Evolutionary conservation across 371 early-diverging fungal genomes (phyloP), one percentile per base, ranked within the genome.

Genomic region (Nematocida displodere): DNA sequence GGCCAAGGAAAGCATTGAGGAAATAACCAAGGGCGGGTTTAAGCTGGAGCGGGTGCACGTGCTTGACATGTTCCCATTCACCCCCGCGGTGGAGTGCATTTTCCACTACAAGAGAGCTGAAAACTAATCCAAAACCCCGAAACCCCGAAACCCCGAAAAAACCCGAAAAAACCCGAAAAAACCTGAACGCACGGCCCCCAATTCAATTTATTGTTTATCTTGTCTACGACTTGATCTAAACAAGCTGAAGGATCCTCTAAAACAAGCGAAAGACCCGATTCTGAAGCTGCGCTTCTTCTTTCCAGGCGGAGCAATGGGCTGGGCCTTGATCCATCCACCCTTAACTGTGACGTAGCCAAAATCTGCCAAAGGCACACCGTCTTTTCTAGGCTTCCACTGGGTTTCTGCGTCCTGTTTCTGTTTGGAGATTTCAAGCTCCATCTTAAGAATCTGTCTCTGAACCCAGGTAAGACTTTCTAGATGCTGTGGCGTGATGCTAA

Each of bases 1-100:
- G 52, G 88, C 89, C 0, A 59, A 80, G 46, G 67, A 79, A n/a
- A 91, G 90, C 81, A 87, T 90, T 76, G 75, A 88, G 47, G 86
- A 86, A 86, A 89, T 84, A 82, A 80, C 80, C 26, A n/a, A 15
- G 28, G 37, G 31, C 7, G 15, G 33, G 15, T 54, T 56, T 34
- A 15, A 29, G 17, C 59, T 71, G 20, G 20, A 71, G 34, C 48
- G 56, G 39, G 33, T 61, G 13, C 54, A 71, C 47, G 39, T 44
- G 5, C 33, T 71, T 8, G 75, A 71, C 33, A 71, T 71, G 75
- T 71, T 71, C 48, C 75, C 75, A 40, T 71, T 24, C 33, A 71
- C 75, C 8, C n/a, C 20, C 11, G 58, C 47, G 15, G 31, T 53
- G 26, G 75, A 71, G 59, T 59, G 59, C 22, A 5, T 71, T 17